These are phyloP conservation scores for Tubosaeta sp. DNA, from an alignment of 768 basidiomycete species.

Conservation along the genomic window DNA sequence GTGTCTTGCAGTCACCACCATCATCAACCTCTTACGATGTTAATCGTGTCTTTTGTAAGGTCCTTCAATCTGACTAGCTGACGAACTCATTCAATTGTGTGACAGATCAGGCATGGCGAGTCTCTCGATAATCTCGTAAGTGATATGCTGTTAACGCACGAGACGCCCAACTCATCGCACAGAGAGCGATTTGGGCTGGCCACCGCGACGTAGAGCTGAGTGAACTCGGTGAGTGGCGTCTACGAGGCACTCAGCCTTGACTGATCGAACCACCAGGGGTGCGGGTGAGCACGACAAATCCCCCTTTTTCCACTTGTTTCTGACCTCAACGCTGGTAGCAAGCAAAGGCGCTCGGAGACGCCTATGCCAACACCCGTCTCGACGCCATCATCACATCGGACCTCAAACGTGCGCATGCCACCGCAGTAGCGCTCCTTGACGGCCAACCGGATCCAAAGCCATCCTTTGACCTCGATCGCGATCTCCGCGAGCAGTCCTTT, in stretches of 20 bases:
- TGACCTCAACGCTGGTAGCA: slow-evolving; percentile 41
- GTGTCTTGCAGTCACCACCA: not conserved
- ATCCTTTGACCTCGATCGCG: slow-evolving; percentile 42
- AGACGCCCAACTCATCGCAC: not conserved
- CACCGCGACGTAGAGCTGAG: slow-evolving; percentile 70
- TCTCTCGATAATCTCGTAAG: slow-evolving; percentile 72
- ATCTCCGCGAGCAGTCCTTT: slow-evolving; percentile 66
- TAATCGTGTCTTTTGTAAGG: slow-evolving; percentile 26
- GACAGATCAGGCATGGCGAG: slow-evolving; percentile 71
- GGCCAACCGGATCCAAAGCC: slow-evolving; percentile 46
- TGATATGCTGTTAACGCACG: not conserved
- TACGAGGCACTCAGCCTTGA: not conserved
- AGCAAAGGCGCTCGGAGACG: slow-evolving; percentile 57
- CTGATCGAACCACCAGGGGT: slow-evolving; percentile 39
- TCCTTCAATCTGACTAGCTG: not conserved
- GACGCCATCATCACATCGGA: slow-evolving; percentile 62
- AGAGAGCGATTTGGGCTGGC: slow-evolving; percentile 66
- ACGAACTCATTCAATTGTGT: not conserved
- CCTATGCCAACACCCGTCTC: slow-evolving; percentile 46
- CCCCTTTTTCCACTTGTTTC: not conserved
- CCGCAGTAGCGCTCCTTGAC: slow-evolving; percentile 52
- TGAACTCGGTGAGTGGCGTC: slow-evolving; percentile 55
- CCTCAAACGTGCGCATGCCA: slow-evolving; percentile 58
- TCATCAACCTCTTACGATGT: slow-evolving; percentile 9
- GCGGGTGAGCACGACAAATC: slow-evolving; percentile 35